These are phyloP conservation scores for Fusarium dlaminii DNA, from an alignment of 2,329 filamentous ascomycete genomes.

Conservation along the genomic window DNA sequence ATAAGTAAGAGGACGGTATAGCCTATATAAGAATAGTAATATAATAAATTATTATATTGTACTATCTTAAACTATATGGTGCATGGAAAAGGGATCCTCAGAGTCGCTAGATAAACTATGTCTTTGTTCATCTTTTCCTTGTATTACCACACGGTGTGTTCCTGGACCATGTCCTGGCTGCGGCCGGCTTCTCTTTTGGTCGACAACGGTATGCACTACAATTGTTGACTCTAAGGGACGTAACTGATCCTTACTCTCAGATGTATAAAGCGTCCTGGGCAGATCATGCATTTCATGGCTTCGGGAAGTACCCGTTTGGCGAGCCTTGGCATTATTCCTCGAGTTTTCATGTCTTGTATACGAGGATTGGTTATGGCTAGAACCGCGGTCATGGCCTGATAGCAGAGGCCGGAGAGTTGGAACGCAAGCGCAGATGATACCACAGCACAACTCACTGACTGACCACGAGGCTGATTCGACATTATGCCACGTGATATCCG, in stretches of 20 bases:
- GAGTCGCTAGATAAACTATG: background rate
- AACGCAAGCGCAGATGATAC: background rate
- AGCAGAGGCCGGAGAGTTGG: background rate
- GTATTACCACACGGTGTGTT: background rate
- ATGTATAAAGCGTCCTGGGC: background rate
- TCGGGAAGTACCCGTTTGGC: background rate
- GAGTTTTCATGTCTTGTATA: background rate
- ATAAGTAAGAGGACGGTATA: fast-evolving
- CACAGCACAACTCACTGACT: background rate
- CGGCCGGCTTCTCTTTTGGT: background rate
- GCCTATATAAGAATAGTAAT: fast-evolving
- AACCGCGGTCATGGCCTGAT: background rate
- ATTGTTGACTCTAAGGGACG: background rate
- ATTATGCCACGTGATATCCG: background rate
- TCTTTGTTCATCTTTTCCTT: background rate
- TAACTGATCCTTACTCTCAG: background rate
- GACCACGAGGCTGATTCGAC: background rate
- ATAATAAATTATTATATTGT: fast-evolving
- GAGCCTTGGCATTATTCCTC: background rate
- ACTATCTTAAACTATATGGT: background rate
- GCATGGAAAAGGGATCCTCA: background rate
- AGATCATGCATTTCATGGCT: background rate
- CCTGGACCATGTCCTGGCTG: background rate
- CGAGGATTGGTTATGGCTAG: background rate
- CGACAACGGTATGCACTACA: background rate